phyloP scores from a whole-genome alignment of 306 rosid species.

The Lathyrus oleraceus region DNA sequence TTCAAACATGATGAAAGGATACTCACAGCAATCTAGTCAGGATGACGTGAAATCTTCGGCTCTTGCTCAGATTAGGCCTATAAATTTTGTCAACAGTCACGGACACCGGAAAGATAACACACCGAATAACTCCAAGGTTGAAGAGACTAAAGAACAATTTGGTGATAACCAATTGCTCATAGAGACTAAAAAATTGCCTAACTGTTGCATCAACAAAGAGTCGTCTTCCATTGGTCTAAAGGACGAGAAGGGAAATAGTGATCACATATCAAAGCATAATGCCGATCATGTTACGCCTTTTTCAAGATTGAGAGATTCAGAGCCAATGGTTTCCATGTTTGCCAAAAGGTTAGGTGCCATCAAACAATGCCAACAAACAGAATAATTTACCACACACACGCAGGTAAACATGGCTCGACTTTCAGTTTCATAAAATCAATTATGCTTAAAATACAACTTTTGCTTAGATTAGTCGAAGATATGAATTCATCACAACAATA shows the following conservation, averaged over 20 bases:
- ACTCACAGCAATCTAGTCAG: slow-evolving; percentile 48
- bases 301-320: slow-evolving; percentile 45
- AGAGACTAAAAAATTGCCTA: slow-evolving; percentile 38
- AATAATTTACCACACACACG: slow-evolving; percentile 26
- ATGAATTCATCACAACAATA: slow-evolving; percentile 16
- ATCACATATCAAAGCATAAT: slow-evolving; percentile 35
- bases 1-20: slow-evolving; percentile 73
- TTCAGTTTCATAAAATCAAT: slow-evolving; percentile 10
- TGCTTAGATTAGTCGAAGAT: too few species aligned
- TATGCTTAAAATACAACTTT: background rate
- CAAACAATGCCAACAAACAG: slow-evolving; percentile 47
- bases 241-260: slow-evolving; percentile 35
- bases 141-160: slow-evolving; percentile 37
- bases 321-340: slow-evolving; percentile 61
- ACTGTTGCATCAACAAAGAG: slow-evolving; percentile 36
- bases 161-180: slow-evolving; percentile 32
- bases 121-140: slow-evolving; percentile 32
- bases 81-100: slow-evolving; percentile 38
- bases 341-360: slow-evolving; percentile 76
- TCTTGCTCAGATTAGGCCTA: slow-evolving; percentile 43
- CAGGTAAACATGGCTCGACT: slow-evolving; percentile 20
- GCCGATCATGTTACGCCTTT: slow-evolving; percentile 32
- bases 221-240: slow-evolving; percentile 29
- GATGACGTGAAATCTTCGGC: slow-evolving; percentile 45
- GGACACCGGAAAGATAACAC: slow-evolving; percentile 42